Evolutionary conservation across 139 green algal species (phyloP).

Genomic region (Chlamydomonas asymmetrica): DNA sequence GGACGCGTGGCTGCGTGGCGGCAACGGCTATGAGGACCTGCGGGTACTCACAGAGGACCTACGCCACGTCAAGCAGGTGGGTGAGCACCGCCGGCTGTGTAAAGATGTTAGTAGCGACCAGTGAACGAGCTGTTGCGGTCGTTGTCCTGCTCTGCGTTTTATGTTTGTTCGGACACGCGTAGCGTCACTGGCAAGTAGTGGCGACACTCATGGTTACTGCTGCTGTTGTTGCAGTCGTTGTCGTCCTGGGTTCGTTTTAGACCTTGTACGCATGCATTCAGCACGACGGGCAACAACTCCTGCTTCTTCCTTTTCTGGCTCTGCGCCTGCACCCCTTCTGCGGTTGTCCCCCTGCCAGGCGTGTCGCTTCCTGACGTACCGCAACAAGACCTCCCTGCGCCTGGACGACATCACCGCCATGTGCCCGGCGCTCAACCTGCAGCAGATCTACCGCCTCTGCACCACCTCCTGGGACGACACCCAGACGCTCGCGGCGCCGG

Average conservation of each 20-base stretch:
- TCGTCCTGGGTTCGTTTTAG: no score
- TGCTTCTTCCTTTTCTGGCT: neutral
- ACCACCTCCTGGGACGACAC: conserved; percentile 52
- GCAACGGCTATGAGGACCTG: conserved; percentile 27
- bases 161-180: no score
- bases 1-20: conserved; percentile 79
- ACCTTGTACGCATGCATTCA: no score
- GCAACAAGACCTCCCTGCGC: conserved; percentile 27
- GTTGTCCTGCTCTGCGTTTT: no score
- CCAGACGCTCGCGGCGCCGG: neutral
- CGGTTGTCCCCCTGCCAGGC: conserved; percentile 26
- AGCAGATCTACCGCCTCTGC: conserved; percentile 52
- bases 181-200: no score
- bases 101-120: no score
- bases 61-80: conserved; percentile 38
- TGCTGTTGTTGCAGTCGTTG: no score
- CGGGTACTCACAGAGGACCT: conserved; percentile 27
- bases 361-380: conserved; percentile 26
- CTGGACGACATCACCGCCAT: conserved; percentile 40
- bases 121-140: no score
- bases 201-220: no score
- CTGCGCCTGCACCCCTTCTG: neutral
- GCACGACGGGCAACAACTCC: no score
- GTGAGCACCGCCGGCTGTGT: no score
- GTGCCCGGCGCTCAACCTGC: conserved; percentile 40